Percentiles rank a stretch among this genome's conserved stretches.
These are phyloP conservation scores for Miamiensis avidus DNA, from an alignment of 169 alveolate genomes.

Conservation along the genomic window DNA sequence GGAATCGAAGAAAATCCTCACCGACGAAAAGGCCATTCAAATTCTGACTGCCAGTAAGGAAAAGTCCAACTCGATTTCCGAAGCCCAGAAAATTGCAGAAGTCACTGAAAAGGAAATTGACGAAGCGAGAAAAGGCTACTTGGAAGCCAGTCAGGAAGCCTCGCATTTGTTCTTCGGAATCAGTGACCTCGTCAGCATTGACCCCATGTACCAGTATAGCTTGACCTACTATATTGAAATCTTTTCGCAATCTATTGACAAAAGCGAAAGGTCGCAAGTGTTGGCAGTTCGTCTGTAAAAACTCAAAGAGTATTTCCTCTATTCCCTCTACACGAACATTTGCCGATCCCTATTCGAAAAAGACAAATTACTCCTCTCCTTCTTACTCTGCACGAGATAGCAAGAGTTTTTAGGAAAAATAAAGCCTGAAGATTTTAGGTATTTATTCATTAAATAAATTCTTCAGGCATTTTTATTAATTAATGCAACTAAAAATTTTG, in stretches of 20 bases:
- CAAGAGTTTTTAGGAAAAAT: constrained; percentile 67
- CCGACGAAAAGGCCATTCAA: constrained; percentile 76
- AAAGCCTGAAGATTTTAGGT: constrained; percentile 66
- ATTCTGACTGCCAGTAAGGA: constrained; percentile 78
- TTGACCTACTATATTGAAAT: constrained; percentile 67
- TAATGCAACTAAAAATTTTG: too few relatives aligned
- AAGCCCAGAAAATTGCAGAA: constrained; percentile 78
- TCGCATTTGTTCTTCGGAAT: constrained; percentile 83
- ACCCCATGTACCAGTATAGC: constrained; percentile 89
- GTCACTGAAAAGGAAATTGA: constrained; percentile 84
- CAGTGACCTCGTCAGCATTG: constrained; percentile 82
- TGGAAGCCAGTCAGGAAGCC: constrained; percentile 55
- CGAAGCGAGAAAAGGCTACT: constrained; percentile 75
- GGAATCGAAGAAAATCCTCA: constrained; percentile 71
- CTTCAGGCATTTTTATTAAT: too few relatives aligned
- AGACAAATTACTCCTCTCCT: constrained; percentile 83
- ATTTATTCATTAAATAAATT: too few relatives aligned
- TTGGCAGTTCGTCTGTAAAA: constrained; percentile 52
- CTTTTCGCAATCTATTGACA: constrained; percentile 53
- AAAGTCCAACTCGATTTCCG: constrained; percentile 72
- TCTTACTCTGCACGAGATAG: constrained; percentile 63
- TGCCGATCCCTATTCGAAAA: constrained; percentile 89
- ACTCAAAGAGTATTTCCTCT: constrained; percentile 53
- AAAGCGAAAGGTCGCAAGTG: constrained; percentile 50
- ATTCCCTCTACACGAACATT: constrained; percentile 74